Evolutionary conservation across 495 filamentous ascomycete species (phyloP), one percentile per base, ranked within the genome.

Genomic region (Neurospora tetrasperma): DNA sequence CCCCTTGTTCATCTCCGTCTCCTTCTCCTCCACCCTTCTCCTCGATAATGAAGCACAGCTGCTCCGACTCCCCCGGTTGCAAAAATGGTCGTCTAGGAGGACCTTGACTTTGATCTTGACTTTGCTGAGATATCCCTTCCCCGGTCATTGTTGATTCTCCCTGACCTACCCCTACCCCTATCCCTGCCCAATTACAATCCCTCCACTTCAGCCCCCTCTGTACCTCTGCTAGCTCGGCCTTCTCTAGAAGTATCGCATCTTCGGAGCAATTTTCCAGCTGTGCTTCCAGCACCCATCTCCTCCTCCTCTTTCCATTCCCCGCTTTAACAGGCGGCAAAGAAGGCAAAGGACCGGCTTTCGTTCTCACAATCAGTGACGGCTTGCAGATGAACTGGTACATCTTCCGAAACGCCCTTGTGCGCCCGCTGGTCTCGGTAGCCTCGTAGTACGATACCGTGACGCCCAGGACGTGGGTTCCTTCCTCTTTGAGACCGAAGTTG

Each of bases 331-430:
- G n/a, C 69, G 76, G 74, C n/a, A 73, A 73, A 4, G 77, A 72
- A 6, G 82, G 73, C 73, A 97, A 75, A 35, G 87, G 84, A 8
- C 90, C 91, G 1, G 91, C 86, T 79, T 99, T 99, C 0, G 96
- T 98, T 72, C 96, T 84, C 31, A 99, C 94, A 71, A 94, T 92
- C 73, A 99, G 83, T 75, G 93, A 92, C 71, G 91, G 90, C 81
- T 95, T 93, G 69, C 94, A 95, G 31, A 94, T 90, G 78, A 99
- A 99, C 81, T 98, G 96, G 80, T 99, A 99, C 73, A 99, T 82
- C 81, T 99, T 99, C 74, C 95, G 85, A 79, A 98, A 99, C 14
- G 93, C 97, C 73, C 96, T 85, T 35, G 91, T 89, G 46, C 93
- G 86, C 42, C 90, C 92, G 71, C 87, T 88, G 35, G 88, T 88